Evolutionary conservation across 176 grass and related monocot species (phyloP).

Genomic region (Saccharum spontaneum): DNA sequence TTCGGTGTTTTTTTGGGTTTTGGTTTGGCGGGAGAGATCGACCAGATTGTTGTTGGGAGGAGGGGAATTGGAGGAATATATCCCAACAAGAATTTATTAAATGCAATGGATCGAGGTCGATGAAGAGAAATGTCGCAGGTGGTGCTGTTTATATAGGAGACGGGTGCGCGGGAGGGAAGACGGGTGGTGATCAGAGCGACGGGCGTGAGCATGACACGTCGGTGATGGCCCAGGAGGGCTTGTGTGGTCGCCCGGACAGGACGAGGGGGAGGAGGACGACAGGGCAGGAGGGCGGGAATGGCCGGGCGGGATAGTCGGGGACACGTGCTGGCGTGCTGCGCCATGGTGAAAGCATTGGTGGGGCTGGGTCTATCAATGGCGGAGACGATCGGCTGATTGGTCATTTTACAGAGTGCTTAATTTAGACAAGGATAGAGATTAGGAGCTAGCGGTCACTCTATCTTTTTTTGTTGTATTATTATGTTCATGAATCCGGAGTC

Average conservation of each 20-base stretch:
- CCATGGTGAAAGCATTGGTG: not conserved
- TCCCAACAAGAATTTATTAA: slow-evolving; percentile 18
- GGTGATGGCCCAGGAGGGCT: not conserved
- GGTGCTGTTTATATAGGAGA: not conserved
- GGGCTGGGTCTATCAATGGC: not conserved
- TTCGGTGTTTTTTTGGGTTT: not conserved
- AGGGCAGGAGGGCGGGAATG: not conserved
- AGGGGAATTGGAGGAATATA: slow-evolving; percentile 34
- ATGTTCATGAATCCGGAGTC: no score
- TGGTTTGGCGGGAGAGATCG: not conserved
- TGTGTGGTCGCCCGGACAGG: not conserved
- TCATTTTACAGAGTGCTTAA: no score
- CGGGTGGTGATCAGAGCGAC: not conserved
- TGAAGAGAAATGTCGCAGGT: not conserved
- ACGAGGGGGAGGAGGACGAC: no score
- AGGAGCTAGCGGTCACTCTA: no score
- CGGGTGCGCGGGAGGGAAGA: not conserved
- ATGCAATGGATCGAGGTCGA: slow-evolving; percentile 32
- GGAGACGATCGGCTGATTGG: not conserved
- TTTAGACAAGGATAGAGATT: no score
- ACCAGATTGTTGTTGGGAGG: slow-evolving; percentile 33
- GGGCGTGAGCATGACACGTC: not conserved
- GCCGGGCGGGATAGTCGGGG: slow-evolving; percentile 22
- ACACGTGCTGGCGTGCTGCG: not conserved
- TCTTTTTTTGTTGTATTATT: no score